Base-by-base conservation (phyloP, 768 basidiomycete genomes). In the Tylopilus sp. region DNA sequence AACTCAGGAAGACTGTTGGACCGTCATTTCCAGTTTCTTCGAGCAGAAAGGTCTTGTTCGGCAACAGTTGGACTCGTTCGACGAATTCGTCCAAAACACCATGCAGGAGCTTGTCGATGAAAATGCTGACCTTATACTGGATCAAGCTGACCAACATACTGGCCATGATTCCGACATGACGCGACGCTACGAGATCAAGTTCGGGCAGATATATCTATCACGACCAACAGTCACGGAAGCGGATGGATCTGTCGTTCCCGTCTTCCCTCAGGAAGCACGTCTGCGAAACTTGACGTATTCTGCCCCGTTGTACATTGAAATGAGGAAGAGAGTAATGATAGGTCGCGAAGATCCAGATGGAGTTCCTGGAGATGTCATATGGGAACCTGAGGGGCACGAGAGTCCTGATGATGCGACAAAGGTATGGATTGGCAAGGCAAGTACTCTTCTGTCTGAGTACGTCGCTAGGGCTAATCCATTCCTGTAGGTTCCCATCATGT, bases 21-120 rank as follows among this genome's bases (percentile, higher is more conserved):
- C 87, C 36, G 87, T 99, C 67, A 98, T 98, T 63, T 88, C 91
- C 57, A 86, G 91, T 64, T 99, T 96, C 76, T 98, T 99, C 71
- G 87, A 92, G 57, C 90, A 93, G 70, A 97, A 96, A 71, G 96
- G 96, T 73, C 87, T 99, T 55, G 97, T 98, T 48, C 84, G 92
- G 44, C 97, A 99, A 69, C 97, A 99, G 69, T 84, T 98, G 49
- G 94, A 96, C 74, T 95, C 92, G 12, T 99, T 96, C 72, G 94
- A 99, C 69, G 96, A 98, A 74, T 99, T 98, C 65, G 92, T 99
- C 30, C 93, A 98, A 68, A 98, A 98, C 63, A 98, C 94, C 14
- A 97, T 99, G 94, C 96, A 98, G 72, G 97, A 98, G 69, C 80
- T 99, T 24, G 95, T 99, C 21, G 97, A 98, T 69, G 97, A 99